These are phyloP conservation scores for Sesbania bispinosa DNA, from an alignment of 306 rosid genomes.

Conservation along the genomic window DNA sequence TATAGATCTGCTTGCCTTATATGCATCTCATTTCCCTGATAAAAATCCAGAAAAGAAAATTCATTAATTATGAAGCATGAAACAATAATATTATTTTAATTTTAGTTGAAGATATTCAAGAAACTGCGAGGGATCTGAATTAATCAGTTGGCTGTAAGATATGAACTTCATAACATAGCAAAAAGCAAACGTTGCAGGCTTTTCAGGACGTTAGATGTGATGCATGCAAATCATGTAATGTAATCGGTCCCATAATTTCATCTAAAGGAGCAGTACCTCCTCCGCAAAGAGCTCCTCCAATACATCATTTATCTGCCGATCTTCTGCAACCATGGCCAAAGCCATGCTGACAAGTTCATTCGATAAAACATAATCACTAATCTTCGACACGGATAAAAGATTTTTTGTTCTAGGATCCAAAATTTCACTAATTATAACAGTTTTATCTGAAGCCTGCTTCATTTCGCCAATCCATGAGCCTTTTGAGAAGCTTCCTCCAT, in stretches of 20 bases:
- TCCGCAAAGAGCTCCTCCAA: constrained; percentile 90
- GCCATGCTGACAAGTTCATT: constrained; percentile 98
- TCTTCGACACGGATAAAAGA: constrained; percentile 79
- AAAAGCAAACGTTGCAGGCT: not conserved
- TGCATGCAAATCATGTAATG: constrained; percentile 19
- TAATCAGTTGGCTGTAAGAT: constrained; percentile 9
- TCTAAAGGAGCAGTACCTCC: constrained; percentile 53
- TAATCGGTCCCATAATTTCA: not conserved
- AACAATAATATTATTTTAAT: not conserved
- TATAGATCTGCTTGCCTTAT: constrained; percentile 80
- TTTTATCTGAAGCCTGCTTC: constrained; percentile 88
- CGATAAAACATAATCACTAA: constrained; percentile 88
- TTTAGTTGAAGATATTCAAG: not conserved
- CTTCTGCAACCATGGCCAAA: constrained; percentile 92
- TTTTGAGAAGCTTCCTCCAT: constrained; percentile 71
- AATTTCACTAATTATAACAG: constrained; percentile 87
- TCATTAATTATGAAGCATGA: constrained; percentile 3
- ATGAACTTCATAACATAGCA: constrained; percentile 2
- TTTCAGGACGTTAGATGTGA: not conserved
- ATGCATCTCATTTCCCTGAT: constrained; percentile 88
- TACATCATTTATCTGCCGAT: constrained; percentile 83
- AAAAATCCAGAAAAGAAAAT: not conserved
- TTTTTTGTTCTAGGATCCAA: constrained; percentile 93
- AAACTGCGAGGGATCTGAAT: not conserved
- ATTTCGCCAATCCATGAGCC: constrained; percentile 95